Conservation (phyloP, 257 asterid genomes). For the Phtheirospermum japonicum region DNA sequence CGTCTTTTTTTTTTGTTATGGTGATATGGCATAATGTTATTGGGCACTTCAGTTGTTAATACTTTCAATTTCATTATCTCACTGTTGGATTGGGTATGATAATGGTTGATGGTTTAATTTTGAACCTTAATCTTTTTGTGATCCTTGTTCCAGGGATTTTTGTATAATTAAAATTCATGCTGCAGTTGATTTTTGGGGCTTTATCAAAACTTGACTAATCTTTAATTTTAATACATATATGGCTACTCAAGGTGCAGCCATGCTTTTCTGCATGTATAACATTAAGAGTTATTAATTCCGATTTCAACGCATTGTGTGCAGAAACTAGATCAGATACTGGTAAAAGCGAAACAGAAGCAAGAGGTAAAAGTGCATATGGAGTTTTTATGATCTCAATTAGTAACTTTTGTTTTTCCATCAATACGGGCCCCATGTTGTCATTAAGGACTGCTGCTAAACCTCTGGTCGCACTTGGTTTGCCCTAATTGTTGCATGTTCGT, state of each 20-base stretch:
- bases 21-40: too few relatives aligned
- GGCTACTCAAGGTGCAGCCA: conserved; percentile 13
- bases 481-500: conserved; percentile 11
- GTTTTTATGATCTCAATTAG: conserved; percentile 11
- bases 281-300: conserved; percentile 22
- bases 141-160: too few relatives aligned
- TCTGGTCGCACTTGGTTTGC: not conserved
- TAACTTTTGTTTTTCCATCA: not conserved
- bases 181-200: too few relatives aligned
- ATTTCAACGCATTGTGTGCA: conserved; percentile 36
- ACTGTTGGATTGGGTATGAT: too few relatives aligned
- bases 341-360: conserved; percentile 64
- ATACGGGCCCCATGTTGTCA: not conserved
- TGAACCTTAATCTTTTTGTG: too few relatives aligned
- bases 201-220: too few relatives aligned
- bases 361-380: conserved; percentile 54
- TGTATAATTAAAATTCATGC: too few relatives aligned
- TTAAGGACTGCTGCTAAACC: not conserved
- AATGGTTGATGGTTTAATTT: too few relatives aligned
- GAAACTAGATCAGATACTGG: conserved; percentile 63
- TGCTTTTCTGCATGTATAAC: conserved; percentile 8
- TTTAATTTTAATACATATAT: not conserved
- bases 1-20: conserved; percentile 6
- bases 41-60: too few relatives aligned
- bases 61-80: too few relatives aligned